A percentile compares a stretch with the other conserved stretches of the same genome.
Evolutionary conservation across 257 asterid species (phyloP).

Genomic region (Fraxinus quadrangulata): DNA sequence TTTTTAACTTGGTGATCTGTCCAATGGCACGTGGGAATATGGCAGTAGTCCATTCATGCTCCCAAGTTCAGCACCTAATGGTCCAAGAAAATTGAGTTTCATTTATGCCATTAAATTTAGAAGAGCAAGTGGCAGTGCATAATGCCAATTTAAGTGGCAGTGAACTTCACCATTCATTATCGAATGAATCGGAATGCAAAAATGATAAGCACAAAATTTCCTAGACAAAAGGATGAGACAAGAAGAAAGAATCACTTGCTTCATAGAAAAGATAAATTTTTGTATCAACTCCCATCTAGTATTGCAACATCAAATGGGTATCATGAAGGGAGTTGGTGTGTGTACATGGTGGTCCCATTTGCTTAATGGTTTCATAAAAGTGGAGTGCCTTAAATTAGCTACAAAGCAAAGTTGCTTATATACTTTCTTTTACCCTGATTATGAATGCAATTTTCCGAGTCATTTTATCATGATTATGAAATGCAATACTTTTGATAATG

Average conservation of each 20-base stretch:
- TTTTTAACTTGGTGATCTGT: conserved; percentile 5
- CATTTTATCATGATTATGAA: not conserved
- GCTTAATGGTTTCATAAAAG: no score
- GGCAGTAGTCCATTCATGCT: not conserved
- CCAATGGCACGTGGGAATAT: conserved; percentile 24
- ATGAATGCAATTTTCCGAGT: conserved; percentile 14
- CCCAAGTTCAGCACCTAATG: not conserved
- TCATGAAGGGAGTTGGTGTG: no score
- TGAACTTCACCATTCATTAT: no score
- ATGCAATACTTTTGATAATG: not conserved
- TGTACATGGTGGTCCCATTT: no score
- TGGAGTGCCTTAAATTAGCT: conserved; percentile 31
- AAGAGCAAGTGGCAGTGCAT: no score
- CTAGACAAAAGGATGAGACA: conserved; percentile 21
- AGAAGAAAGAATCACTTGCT: conserved; percentile 35
- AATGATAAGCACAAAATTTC: not conserved
- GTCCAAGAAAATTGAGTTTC: no score
- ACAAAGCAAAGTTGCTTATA: conserved; percentile 34
- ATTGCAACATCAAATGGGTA: not conserved
- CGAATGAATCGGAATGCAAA: no score
- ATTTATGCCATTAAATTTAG: not conserved
- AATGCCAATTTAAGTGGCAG: no score
- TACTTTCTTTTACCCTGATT: conserved; percentile 27
- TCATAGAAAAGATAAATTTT: conserved; percentile 30
- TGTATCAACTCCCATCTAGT: not conserved